Evolutionary conservation across 768 basidiomycete species (phyloP), one percentile per base, ranked within the genome.

Genomic region (Filobasidium wieringae): DNA sequence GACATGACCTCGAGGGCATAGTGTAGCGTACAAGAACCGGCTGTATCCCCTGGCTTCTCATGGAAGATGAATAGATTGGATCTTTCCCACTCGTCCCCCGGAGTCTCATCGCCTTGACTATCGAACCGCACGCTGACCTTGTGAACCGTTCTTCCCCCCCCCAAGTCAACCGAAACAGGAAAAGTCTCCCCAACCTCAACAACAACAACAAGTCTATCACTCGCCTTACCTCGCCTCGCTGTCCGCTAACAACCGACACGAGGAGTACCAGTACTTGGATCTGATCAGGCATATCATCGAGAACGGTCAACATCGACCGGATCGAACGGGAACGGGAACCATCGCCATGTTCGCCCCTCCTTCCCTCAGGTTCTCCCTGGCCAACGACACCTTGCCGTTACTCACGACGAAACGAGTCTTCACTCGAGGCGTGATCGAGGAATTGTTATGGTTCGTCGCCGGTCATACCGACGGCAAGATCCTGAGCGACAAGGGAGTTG

Each of bases 321-420:
- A 99, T 69, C 83, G 93, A 50, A 99, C 93, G 0, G 93, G 93
- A 17, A 96, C 93, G 0, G 93, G 93, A 54, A 96, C 92, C 9
- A 76, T 88, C 64, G 85, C 92, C 51, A 71, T 93, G 71, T 97
- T 99, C 69, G 92, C 91, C 0, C 93, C 93, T 6, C 86, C 85
- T 2, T 79, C 84, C 12, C 77, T 99, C 51, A 86, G 91, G 15
- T 99, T 99, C 79, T 86, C 87, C 15, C 84, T 97, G 57, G 76
- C 80, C 6, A 60, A 68, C 51, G 62, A 79, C 53, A 81, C 84
- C 4, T 78, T 99, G 3, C 93, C 93, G 2, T 81, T 97, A 14
- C 78, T 96, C 36, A 96, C 93, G 19, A 99, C 93, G 0, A 99
- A 99, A 72, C 84, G 87, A 59, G 93, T 90, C 2, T 97, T 95